Evolutionary conservation across 371 early-diverging fungal species (phyloP).

Genomic region (Syncephalis plumigaleata): DNA sequence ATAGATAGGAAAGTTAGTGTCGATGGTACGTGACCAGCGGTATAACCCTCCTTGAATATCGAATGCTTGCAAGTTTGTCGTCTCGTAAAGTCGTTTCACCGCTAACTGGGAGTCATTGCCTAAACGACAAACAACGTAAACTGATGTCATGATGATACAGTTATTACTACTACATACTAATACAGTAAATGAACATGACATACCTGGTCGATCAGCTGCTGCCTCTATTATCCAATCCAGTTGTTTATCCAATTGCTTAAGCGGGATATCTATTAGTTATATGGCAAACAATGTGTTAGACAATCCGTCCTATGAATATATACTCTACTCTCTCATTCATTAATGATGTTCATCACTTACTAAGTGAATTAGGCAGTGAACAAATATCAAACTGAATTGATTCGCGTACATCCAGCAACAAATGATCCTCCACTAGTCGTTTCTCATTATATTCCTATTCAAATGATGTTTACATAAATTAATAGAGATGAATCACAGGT

Average conservation of each 20-base stretch:
- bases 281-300: not conserved
- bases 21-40: conserved; percentile 58
- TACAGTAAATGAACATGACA: conserved; percentile 6
- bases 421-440: conserved; percentile 15
- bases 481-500: not conserved
- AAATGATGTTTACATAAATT: not conserved
- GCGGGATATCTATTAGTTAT: conserved; percentile 12
- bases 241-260: conserved; percentile 7
- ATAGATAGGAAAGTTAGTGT: conserved; percentile 68
- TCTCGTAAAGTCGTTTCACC: conserved; percentile 32
- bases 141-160: conserved; percentile 14
- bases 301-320: not conserved
- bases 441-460: conserved; percentile 1
- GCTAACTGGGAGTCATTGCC: conserved; percentile 88
- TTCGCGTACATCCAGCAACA: conserved; percentile 81
- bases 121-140: conserved; percentile 76
- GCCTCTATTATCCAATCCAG: conserved; percentile 1
- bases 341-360: conserved; percentile 9
- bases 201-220: conserved; percentile 15
- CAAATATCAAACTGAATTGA: conserved; percentile 70
- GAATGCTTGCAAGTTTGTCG: conserved; percentile 23
- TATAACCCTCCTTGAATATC: conserved; percentile 75
- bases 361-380: conserved; percentile 30
- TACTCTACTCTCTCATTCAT: not conserved
- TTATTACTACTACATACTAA: not conserved